Base-by-base conservation (phyloP, 2,329 filamentous ascomycete species). In the Exophiala viscosa region DNA sequence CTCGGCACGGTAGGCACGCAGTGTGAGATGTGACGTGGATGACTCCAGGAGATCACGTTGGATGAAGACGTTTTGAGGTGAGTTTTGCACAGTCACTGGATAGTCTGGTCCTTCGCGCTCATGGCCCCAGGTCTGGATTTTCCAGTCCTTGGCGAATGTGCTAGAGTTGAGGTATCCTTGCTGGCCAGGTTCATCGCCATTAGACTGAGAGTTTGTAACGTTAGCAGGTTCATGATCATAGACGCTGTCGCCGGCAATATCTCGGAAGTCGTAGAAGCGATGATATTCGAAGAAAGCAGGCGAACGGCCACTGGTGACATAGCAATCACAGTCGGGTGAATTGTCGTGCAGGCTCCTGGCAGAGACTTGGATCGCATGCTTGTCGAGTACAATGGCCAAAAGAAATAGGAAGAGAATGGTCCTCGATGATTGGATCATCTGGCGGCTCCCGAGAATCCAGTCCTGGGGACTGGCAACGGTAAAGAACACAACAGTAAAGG, bases 231-330 rank as follows among this genome's bases (percentile, higher is more conserved):
- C 65, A 13, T 20, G 15, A 5, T 61, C 58, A 7, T 47, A 52
- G 46, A 52, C 55, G 40, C 64, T 64, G 41, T 66, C 65, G 39
- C 8, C 20, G 15, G 5, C 15, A 8, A 76, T 66, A 36, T 70
- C 65, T 31, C 76, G 73, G 58, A 79, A 79, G 64, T 79, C 76
- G 67, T 71, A 79, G 62, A 79, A 73, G 46, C 71, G 73, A 66
- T 79, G 73, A 62, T 78, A 71, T 43, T 74, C 70, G 59, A 79
- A 79, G 64, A 76, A 77, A 5, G 69, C 66, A 14, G 72, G 70
- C 2, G 70, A 35, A 31, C 38, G 59, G 5, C 69, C 68, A 1
- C 70, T 69, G 23, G 77, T 68, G 11, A 73, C 67, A 55, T 76
- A 79, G 65, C 76, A 79, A 48, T 74, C 70, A 58, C 76, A 78